These are phyloP conservation scores for Colletotrichum spaethianum DNA, from an alignment of 2,329 filamentous ascomycete species.

Conservation along the genomic window DNA sequence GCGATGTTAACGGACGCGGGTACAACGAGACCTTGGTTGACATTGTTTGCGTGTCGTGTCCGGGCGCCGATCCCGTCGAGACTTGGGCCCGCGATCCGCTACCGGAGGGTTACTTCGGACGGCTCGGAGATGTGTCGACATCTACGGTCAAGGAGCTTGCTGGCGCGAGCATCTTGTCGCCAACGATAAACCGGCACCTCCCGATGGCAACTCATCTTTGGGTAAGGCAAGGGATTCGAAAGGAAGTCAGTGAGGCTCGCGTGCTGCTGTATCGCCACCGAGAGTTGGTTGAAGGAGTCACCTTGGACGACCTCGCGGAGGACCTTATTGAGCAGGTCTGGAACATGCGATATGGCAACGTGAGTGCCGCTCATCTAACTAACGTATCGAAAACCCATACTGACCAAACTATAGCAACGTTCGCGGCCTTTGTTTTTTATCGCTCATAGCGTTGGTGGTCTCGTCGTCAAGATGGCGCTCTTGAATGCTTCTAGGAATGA, in stretches of 20 bases:
- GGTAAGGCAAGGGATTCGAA: slow-evolving; percentile 67
- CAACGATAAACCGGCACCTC: slow-evolving; percentile 30
- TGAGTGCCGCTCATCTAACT: slow-evolving; percentile 40
- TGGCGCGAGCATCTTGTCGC: slow-evolving; percentile 40
- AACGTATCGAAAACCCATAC: not conserved
- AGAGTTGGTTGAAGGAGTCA: slow-evolving; percentile 56
- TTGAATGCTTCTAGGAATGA: slow-evolving; percentile 59
- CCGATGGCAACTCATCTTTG: slow-evolving; percentile 59
- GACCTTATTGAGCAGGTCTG: slow-evolving; percentile 62
- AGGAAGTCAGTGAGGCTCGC: slow-evolving; percentile 61
- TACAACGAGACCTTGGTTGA: slow-evolving; percentile 70
- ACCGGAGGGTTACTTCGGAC: slow-evolving; percentile 61
- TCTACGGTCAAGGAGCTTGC: slow-evolving; percentile 50
- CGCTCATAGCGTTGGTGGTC: slow-evolving; percentile 72
- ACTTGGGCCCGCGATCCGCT: slow-evolving; percentile 68
- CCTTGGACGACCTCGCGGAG: slow-evolving; percentile 60
- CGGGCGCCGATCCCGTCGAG: slow-evolving; percentile 65
- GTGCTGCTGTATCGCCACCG: slow-evolving; percentile 68
- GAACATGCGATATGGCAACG: slow-evolving; percentile 51
- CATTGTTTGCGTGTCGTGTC: slow-evolving; percentile 67
- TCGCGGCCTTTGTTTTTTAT: slow-evolving; percentile 71
- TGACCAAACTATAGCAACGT: slow-evolving; percentile 42
- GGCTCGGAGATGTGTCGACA: slow-evolving; percentile 43
- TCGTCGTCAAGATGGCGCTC: slow-evolving; percentile 71
- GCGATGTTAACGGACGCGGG: slow-evolving; percentile 57